Conservation (phyloP, 352 stramenopile genomes). For the Globisporangium heterothallicum region DNA sequence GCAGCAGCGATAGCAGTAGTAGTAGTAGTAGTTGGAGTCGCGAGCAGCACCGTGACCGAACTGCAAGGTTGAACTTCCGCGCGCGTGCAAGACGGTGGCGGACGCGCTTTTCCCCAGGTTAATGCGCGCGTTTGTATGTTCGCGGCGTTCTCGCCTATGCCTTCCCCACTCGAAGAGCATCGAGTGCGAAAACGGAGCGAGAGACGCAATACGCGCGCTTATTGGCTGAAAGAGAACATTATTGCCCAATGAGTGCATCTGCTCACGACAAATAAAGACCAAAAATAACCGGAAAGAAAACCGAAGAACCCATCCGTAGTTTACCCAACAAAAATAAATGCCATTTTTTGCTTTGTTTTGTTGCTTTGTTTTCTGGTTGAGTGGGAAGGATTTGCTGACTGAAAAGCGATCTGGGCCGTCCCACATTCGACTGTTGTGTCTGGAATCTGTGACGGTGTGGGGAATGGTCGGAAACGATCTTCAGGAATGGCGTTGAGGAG, state of each 20-base stretch:
- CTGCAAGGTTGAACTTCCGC: conserved; percentile 1
- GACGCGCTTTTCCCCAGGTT: neutral
- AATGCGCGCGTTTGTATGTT: no score
- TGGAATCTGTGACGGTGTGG: no score
- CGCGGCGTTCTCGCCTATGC: neutral
- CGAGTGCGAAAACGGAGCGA: neutral
- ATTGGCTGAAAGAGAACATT: neutral
- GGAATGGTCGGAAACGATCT: no score
- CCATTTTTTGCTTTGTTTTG: no score
- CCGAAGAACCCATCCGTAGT: neutral
- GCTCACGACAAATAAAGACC: no score
- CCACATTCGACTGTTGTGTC: no score
- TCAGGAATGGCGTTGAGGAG: no score
- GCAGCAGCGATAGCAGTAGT: no score
- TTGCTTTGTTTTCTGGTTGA: no score
- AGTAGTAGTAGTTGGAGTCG: no score
- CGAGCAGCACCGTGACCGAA: neutral
- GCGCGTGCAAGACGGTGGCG: neutral
- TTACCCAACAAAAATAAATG: neutral
- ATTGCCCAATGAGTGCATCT: neutral
- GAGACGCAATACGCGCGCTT: neutral
- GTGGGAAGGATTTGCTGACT: no score
- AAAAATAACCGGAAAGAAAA: neutral
- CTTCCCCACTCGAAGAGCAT: neutral
- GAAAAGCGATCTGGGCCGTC: no score